phyloP scores from a whole-genome alignment of 768 basidiomycete genomes.

The Xerocomus brunneocitrinus region DNA sequence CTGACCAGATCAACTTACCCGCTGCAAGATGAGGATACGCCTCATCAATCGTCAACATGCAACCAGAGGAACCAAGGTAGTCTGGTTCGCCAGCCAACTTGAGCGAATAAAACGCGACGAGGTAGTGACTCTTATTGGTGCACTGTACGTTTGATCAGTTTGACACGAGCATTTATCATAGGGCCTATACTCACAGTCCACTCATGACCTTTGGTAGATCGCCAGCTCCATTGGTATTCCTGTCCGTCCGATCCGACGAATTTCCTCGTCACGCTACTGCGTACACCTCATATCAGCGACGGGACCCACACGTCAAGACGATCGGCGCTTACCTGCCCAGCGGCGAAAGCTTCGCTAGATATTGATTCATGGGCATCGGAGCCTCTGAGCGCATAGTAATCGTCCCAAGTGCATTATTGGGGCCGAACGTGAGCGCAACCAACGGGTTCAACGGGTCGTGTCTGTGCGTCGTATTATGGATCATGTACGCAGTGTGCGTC shows the following conservation, averaged over 20 bases:
- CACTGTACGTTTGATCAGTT: slow-evolving; percentile 39
- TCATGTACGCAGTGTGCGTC: slow-evolving; percentile 45
- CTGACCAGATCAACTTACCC: slow-evolving; percentile 37
- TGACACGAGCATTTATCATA: no score
- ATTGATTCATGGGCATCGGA: slow-evolving; percentile 46
- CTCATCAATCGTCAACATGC: slow-evolving; percentile 61
- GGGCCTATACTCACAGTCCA: slow-evolving; percentile 52
- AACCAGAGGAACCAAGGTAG: slow-evolving; percentile 53
- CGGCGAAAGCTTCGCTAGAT: slow-evolving; percentile 39
- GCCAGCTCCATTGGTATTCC: slow-evolving; percentile 58
- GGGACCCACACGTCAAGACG: neutral
- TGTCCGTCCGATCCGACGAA: slow-evolving; percentile 58
- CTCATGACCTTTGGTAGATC: slow-evolving; percentile 46
- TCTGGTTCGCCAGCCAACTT: slow-evolving; percentile 52
- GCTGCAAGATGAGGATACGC: slow-evolving; percentile 49
- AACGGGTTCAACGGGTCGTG: slow-evolving; percentile 35
- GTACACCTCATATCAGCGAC: slow-evolving; percentile 4
- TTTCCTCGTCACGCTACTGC: slow-evolving; percentile 43
- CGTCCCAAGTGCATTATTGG: slow-evolving; percentile 47
- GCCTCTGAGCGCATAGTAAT: slow-evolving; percentile 40
- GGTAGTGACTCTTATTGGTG: slow-evolving; percentile 44
- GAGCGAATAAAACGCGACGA: slow-evolving; percentile 59
- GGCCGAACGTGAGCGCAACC: slow-evolving; percentile 49
- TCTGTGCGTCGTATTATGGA: slow-evolving; percentile 40
- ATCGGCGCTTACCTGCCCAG: slow-evolving; percentile 39